Conservation (phyloP, 225 moss, liverwort and hornwort species). For the Polytrichum commune region DNA sequence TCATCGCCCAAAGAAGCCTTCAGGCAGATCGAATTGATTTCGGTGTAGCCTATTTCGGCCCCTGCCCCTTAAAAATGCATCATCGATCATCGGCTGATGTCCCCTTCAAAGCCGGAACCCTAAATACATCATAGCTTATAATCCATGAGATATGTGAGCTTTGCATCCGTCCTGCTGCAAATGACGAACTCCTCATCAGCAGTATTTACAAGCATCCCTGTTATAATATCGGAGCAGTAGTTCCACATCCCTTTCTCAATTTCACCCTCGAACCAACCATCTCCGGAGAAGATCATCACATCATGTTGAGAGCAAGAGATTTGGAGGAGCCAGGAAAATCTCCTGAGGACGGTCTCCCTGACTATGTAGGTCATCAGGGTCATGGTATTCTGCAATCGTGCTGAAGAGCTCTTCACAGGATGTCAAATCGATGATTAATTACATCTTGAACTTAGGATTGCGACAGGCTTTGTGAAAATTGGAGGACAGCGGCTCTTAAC, state of each 20-base stretch:
- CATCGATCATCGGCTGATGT: too few species aligned
- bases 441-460: not conserved
- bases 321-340: not conserved
- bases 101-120: too few species aligned
- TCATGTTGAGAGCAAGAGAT: not conserved
- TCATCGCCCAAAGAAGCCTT: too few species aligned
- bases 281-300: too few species aligned
- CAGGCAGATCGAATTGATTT: too few species aligned
- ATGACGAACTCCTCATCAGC: not conserved
- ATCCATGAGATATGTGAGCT: not conserved
- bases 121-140: not conserved
- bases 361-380: not conserved
- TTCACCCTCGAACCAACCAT: too few species aligned
- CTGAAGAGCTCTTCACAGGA: not conserved
- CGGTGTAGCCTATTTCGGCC: too few species aligned
- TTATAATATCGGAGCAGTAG: not conserved
- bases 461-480: too few species aligned
- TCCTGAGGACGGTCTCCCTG: not conserved
- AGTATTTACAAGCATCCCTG: conserved; percentile 1
- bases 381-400: not conserved
- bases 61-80: too few species aligned
- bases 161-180: not conserved
- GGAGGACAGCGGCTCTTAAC: not conserved
- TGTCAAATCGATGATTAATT: not conserved
- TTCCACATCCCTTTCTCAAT: not conserved